These are phyloP conservation scores for Penicillium sp. DNA, from an alignment of 2,329 filamentous ascomycete genomes.

Conservation along the genomic window DNA sequence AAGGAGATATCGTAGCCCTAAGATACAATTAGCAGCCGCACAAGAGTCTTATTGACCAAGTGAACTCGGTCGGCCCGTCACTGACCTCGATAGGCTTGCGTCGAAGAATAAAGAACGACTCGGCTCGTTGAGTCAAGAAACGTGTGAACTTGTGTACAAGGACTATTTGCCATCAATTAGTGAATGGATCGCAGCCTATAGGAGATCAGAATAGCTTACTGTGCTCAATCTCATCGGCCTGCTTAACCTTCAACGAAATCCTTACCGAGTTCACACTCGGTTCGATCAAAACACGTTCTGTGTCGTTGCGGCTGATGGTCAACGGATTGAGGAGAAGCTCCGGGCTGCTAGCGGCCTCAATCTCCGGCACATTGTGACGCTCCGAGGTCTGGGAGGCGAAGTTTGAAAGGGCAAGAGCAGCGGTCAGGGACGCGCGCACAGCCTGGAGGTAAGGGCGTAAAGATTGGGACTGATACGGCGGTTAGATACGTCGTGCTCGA, in stretches of 20 bases:
- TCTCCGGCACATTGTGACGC: constrained; percentile 90
- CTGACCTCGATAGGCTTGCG: constrained; percentile 89
- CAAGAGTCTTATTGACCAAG: not conserved
- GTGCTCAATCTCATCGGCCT: constrained; percentile 97
- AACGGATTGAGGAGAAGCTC: constrained; percentile 91
- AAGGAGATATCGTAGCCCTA: constrained; percentile 98
- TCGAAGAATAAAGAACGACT: constrained; percentile 93
- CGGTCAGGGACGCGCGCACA: constrained; percentile 88
- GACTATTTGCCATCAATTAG: constrained; percentile 36
- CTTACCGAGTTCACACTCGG: constrained; percentile 94
- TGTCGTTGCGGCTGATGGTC: constrained; percentile 89
- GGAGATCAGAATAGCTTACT: not conserved
- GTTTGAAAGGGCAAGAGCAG: constrained; percentile 89
- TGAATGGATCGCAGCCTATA: not conserved
- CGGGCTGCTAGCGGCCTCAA: constrained; percentile 87
- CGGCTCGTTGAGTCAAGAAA: constrained; percentile 91
- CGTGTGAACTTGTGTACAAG: constrained; percentile 97
- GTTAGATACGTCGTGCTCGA: constrained; percentile 11
- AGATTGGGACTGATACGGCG: constrained; percentile 18
- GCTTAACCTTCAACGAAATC: constrained; percentile 98
- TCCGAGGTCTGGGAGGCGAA: constrained; percentile 96
- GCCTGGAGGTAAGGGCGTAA: constrained; percentile 52
- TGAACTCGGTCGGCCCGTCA: not conserved
- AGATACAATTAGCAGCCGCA: not conserved
- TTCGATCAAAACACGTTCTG: constrained; percentile 68